Base-by-base conservation (phyloP, 2,329 filamentous ascomycete species). In the Diaporthe ilicicola region DNA sequence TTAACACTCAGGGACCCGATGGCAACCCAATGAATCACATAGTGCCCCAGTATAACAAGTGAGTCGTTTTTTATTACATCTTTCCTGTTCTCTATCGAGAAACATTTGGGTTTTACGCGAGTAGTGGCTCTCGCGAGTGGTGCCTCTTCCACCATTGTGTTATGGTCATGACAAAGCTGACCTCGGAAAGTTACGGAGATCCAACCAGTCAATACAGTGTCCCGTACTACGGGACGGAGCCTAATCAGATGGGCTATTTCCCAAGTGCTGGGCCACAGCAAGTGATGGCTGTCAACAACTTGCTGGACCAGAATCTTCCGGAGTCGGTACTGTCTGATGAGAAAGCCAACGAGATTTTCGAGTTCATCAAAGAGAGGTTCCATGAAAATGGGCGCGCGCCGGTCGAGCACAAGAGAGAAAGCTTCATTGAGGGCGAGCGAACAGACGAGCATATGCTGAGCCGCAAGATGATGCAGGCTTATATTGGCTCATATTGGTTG, bases 381-480 rank as follows among this genome's bases (percentile, higher is more conserved):
- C 92, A 94, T 74, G 94, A 97, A 75, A 91, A 91, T 27, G 91
- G 93, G 32, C 90, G 94, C 75, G 88, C 93, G 1, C 91, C 92
- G 0, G 87, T 93, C 34, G 90, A 92, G 73, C 91, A 92, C 74
- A 90, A 92, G 73, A 94, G 94, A 77, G 93, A 94, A 62, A 88
- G 87, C 62, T 89, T 98, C 32, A 84, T 97, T 69, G 91, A 94
- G 34, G 95, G 95, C 17, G 91, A 97, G 77, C 89, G 92, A 67
- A 89, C 91, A 64, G 83, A 89, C 39, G 87, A 89, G 29, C 89
- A 92, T 72, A 87, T 91, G 84, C 84, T 98, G 73, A 97, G 95
- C 80, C 87, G 95, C 76, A 90, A 92, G 76, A 98, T 97, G 94
- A 97, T 98, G 93, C 94, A 98, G 81, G 92, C 91, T 3, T 98